Conservation (phyloP, 176 grass and related monocot species). For the Cenchrus fungigraminus region DNA sequence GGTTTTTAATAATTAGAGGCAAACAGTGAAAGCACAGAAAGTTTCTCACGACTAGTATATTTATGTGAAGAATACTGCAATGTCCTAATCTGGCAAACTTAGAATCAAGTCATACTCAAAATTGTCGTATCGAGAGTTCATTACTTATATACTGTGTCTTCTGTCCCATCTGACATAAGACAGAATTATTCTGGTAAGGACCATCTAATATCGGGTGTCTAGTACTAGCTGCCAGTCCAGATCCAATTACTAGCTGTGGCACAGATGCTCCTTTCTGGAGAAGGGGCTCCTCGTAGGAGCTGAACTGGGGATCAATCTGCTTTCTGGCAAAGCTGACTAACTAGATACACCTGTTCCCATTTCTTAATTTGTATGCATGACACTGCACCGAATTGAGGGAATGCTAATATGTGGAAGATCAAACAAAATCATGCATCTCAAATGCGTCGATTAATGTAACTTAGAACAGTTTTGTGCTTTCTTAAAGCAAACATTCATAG, state of each 20-base stretch:
- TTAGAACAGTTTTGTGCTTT: not conserved
- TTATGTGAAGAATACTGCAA: not conserved
- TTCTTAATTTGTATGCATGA: not conserved
- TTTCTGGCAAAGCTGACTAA: conserved; percentile 2
- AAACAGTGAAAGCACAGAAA: not conserved
- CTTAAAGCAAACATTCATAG: not conserved
- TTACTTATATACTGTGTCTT: not conserved
- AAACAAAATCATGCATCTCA: not conserved
- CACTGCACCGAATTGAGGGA: not conserved
- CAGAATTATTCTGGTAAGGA: not conserved
- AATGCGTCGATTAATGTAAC: not conserved
- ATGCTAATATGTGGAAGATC: conserved; percentile 18
- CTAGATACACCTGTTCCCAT: not conserved
- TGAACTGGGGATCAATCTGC: not conserved
- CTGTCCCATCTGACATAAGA: not conserved
- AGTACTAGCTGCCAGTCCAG: not conserved
- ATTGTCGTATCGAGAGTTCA: not conserved
- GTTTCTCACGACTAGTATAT: not conserved
- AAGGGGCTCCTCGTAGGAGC: not conserved
- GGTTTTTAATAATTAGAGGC: not conserved
- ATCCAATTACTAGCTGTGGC: not conserved
- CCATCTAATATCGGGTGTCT: not conserved
- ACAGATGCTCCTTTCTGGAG: not conserved
- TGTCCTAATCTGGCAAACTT: not conserved
- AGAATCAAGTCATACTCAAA: conserved; percentile 1